phyloP scores from a whole-genome alignment of 75 land plant genomes.

The Pinus tabuliformis region DNA sequence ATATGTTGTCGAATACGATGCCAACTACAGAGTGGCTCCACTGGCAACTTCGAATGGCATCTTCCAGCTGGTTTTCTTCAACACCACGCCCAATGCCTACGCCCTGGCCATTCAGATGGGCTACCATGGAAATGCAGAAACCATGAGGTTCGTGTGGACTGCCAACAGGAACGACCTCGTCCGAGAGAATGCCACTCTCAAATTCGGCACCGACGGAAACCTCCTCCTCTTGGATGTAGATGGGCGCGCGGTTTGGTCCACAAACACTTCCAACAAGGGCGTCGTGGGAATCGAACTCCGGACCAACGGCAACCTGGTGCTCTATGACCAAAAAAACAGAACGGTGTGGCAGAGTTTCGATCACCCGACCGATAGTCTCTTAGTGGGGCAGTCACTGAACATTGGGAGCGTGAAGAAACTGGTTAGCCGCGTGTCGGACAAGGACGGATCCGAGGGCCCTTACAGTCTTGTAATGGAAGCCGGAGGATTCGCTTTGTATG shows the following conservation, averaged over 20 bases:
- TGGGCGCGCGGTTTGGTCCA: slow-evolving; percentile 36
- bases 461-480: slow-evolving; percentile 32
- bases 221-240: slow-evolving; percentile 32
- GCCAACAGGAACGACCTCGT: slow-evolving; percentile 45
- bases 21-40: slow-evolving; percentile 11
- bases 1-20: slow-evolving; percentile 23
- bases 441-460: slow-evolving; percentile 17
- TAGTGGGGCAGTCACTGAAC: slow-evolving; percentile 42
- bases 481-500: slow-evolving; percentile 25
- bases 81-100: slow-evolving; percentile 42
- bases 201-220: slow-evolving; percentile 29
- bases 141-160: slow-evolving; percentile 47
- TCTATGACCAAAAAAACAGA: slow-evolving; percentile 19
- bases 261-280: slow-evolving; percentile 38
- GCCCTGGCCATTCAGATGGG: slow-evolving; percentile 31
- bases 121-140: neutral
- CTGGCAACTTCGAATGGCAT: neutral
- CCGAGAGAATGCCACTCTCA: slow-evolving; percentile 35
- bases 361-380: slow-evolving; percentile 48
- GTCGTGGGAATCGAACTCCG: slow-evolving; percentile 23
- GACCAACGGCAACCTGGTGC: slow-evolving; percentile 44
- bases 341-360: slow-evolving; percentile 68
- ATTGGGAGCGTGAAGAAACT: slow-evolving; percentile 10
- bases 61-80: slow-evolving; percentile 35
- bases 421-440: slow-evolving; percentile 24